Base-by-base conservation (phyloP, 192 early-diverging fungal genomes). In the Thamnidium elegans region DNA sequence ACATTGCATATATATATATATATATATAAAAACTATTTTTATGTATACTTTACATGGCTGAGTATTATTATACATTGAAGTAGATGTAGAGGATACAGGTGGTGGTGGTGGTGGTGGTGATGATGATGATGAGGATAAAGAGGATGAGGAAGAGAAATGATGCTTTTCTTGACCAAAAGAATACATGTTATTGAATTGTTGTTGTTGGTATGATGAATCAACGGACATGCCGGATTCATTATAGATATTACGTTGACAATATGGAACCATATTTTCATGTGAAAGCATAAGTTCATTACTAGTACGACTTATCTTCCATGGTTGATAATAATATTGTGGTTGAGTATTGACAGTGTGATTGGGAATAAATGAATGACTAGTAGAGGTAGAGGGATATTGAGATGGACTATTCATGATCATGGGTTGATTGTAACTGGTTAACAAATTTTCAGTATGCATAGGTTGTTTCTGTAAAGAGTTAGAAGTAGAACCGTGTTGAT, bases 11-110 rank as follows among this genome's bases (percentile, higher is more conserved):
- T 39, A n/a, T n/a, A n/a, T n/a, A n/a, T n/a, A n/a, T n/a, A n/a
- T n/a, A n/a, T n/a, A n/a, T n/a, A n/a, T n/a, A n/a, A n/a, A 34
- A 17, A 36, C 34, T 34, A 56, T 56, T 56, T 19, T n/a, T 26
- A 56, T 56, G 17, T 19, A 34, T 34, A 10, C 5, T 39, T 39
- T 39, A 39, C 46, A 48, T 48, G 17, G 46, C 26, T 48, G 13
- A 48, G 46, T 48, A 19, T 48, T 48, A 19, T 48, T 48, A 14
- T 17, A 17, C 46, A 48, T 48, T 14, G 15, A 17, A 48, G 6
- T 48, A 13, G 44, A 45, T 15, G 8, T 15, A 45, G 44, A 42
- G 34, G 31, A 42, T 58, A 58, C 34, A 21, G 17, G 15, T 13
- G 50, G 20, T 7, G 36, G 55, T 14, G 20, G 32, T 7, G 32